phyloP scores from a whole-genome alignment of 768 basidiomycete genomes.

The Pleurotus pulmonarius region DNA sequence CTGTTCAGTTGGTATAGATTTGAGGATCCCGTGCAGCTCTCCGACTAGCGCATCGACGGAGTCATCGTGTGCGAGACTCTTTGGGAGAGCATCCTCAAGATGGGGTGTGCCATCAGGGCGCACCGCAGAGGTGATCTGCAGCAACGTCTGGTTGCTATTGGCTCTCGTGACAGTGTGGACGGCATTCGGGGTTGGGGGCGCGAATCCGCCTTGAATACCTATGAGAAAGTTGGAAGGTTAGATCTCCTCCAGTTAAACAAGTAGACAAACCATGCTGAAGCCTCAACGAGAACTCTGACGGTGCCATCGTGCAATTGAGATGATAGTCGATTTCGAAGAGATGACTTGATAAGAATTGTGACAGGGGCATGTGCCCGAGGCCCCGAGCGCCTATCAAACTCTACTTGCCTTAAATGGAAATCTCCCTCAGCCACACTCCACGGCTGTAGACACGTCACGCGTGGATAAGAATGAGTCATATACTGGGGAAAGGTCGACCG shows the following conservation, averaged over 20 bases:
- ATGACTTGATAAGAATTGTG: no score
- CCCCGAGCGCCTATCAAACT: no score
- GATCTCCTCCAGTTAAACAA: no score
- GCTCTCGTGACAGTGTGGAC: constrained; percentile 49
- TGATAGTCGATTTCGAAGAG: background rate
- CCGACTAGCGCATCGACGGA: constrained; percentile 39
- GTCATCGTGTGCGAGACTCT: constrained; percentile 30
- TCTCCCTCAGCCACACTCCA: no score
- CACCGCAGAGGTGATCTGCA: constrained; percentile 38
- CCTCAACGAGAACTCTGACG: constrained; percentile 49
- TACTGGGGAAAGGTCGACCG: no score
- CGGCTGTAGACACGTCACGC: no score
- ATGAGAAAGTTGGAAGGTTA: background rate
- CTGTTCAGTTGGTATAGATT: constrained; percentile 48
- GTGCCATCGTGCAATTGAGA: constrained; percentile 28
- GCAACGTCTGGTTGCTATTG: constrained; percentile 29
- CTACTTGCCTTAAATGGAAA: no score
- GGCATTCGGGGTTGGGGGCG: constrained; percentile 58
- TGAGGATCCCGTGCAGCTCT: constrained; percentile 60
- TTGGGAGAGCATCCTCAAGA: constrained; percentile 39
- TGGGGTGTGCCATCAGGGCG: constrained; percentile 45
- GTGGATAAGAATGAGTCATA: no score
- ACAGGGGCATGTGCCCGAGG: no score
- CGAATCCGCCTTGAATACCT: constrained; percentile 80
- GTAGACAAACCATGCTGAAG: constrained; percentile 53